Evolutionary conservation across 345 rosid species (phyloP).

Genomic region (Linum trigynum): DNA sequence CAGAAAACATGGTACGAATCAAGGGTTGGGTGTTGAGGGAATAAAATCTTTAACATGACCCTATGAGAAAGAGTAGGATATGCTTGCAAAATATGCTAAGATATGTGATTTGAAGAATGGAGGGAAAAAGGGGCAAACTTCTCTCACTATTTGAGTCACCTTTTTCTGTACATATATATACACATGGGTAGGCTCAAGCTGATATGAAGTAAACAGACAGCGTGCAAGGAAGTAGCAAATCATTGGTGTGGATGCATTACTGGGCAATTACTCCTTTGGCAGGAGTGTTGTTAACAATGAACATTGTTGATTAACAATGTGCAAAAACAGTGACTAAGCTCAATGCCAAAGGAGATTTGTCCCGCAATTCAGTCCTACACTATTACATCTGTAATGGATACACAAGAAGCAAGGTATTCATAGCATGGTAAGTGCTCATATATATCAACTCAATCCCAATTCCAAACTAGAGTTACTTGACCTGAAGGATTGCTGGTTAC

Average conservation of each 20-base stretch:
- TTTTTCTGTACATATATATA: background rate
- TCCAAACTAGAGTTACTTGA: too few relatives aligned
- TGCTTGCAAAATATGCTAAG: too few relatives aligned
- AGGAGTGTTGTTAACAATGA: background rate
- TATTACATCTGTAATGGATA: too few relatives aligned
- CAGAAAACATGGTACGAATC: background rate
- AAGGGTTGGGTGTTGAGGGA: background rate
- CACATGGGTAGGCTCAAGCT: background rate
- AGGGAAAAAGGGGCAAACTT: background rate
- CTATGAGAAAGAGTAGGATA: background rate
- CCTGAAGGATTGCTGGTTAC: too few relatives aligned
- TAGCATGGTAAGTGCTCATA: too few relatives aligned
- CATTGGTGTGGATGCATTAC: background rate
- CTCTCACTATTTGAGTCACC: background rate
- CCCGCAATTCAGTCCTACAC: background rate
- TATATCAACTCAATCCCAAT: too few relatives aligned
- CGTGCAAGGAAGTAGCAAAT: background rate
- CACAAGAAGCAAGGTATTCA: too few relatives aligned
- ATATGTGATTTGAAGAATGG: background rate
- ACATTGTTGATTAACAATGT: background rate
- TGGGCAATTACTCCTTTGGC: constrained; percentile 10
- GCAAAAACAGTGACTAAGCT: background rate
- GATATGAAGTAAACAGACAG: too few relatives aligned
- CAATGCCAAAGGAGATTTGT: constrained; percentile 5
- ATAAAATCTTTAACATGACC: too few relatives aligned